Percentiles rank a stretch among this genome's conserved stretches.
Evolutionary conservation across 306 rosid species (phyloP).

Genomic region (Quercus wislizeni): DNA sequence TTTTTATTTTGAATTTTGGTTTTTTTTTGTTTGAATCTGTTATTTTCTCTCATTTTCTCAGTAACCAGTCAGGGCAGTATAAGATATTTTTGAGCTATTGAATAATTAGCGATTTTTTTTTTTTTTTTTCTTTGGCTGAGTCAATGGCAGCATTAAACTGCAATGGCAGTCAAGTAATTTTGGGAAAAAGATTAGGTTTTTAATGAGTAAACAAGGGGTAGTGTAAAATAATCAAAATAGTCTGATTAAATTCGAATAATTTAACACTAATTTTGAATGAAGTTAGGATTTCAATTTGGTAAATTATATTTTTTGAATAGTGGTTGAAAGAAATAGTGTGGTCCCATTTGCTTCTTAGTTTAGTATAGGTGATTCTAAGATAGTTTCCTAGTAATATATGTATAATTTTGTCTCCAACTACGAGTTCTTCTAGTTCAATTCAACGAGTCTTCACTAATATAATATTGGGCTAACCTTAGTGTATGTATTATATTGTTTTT

Average conservation of each 20-base stretch:
- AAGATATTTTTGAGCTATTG: not conserved
- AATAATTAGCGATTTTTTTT: not conserved
- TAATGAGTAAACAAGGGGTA: constrained; percentile 5
- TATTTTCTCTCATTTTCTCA: not conserved
- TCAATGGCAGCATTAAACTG: not conserved
- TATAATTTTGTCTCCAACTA: not conserved
- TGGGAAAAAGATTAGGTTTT: not conserved
- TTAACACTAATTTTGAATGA: not conserved
- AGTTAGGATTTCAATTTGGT: not conserved
- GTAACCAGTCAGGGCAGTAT: not conserved
- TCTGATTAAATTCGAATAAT: not conserved
- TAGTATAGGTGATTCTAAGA: not conserved
- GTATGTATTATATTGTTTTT: not conserved
- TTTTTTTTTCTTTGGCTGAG: not conserved
- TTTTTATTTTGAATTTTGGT: not conserved
- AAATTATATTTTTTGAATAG: not conserved
- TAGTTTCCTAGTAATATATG: not conserved
- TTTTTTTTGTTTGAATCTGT: not conserved
- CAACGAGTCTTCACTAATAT: not conserved
- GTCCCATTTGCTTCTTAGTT: not conserved
- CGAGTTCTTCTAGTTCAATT: not conserved
- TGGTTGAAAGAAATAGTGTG: not conserved
- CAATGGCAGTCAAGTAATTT: constrained; percentile 2
- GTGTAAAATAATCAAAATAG: not conserved
- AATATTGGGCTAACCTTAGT: not conserved